Conservation (phyloP, 2,329 filamentous ascomycete species). For the Ophiostoma sp. region DNA sequence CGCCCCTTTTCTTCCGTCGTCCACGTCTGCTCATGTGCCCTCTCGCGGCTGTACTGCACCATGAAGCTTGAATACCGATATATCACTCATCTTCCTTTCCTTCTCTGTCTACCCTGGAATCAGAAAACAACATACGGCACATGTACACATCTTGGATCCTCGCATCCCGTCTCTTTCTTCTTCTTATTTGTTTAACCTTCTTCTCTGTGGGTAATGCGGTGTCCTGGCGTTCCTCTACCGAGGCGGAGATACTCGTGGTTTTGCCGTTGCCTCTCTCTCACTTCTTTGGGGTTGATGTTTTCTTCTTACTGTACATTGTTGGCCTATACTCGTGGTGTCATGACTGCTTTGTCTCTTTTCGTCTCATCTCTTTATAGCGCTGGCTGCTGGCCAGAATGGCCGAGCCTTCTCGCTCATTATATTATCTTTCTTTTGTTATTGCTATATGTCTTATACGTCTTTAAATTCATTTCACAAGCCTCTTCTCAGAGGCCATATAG, state of each 20-base stretch:
- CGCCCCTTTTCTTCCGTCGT: neutral
- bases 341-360: neutral
- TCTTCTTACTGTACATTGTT: neutral
- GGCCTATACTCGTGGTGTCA: neutral
- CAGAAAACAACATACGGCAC: neutral
- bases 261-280: neutral
- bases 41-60: too few relatives aligned
- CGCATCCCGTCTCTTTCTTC: neutral
- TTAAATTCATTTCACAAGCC: neutral
- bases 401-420: neutral
- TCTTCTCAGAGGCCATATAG: neutral
- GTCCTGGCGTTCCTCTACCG: neutral
- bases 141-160: neutral
- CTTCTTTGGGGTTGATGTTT: neutral
- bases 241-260: neutral
- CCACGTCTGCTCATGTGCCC: too few relatives aligned
- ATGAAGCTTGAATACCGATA: too few relatives aligned
- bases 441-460: conserved; percentile 4
- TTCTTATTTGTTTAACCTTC: neutral
- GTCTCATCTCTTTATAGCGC: neutral
- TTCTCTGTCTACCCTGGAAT: too few relatives aligned
- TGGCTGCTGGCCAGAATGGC: neutral
- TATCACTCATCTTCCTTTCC: too few relatives aligned
- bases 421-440: conserved; percentile 9
- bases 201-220: conserved; percentile 1